These are phyloP conservation scores for Calonectria hawksworthii DNA, from an alignment of 2,329 filamentous ascomycete species.

Conservation along the genomic window DNA sequence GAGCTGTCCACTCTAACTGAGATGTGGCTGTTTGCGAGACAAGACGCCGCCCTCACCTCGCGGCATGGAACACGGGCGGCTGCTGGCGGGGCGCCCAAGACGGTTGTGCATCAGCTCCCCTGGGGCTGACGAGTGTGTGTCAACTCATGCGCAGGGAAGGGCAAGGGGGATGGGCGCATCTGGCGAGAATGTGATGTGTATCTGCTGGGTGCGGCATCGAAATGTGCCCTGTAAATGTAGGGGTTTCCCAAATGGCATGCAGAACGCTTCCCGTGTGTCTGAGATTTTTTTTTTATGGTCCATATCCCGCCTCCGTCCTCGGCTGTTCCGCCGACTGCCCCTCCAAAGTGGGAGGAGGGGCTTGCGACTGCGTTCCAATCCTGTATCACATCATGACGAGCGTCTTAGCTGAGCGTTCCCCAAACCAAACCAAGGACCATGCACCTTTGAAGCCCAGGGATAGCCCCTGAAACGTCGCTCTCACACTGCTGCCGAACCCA, in stretches of 20 bases:
- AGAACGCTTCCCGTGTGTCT: constrained; percentile 14
- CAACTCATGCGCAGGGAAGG: constrained; percentile 1
- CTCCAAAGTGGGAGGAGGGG: constrained; percentile 9
- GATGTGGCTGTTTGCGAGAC: constrained; percentile 29
- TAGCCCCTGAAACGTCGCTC: constrained; percentile 45
- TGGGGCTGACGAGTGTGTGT: constrained; percentile 2
- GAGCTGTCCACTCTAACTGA: constrained; percentile 18
- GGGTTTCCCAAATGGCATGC: constrained; percentile 25
- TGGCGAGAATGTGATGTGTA: background rate
- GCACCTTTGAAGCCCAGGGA: constrained; percentile 35
- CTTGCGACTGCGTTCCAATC: constrained; percentile 41
- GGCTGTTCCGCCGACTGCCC: constrained; percentile 6
- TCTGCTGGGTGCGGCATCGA: background rate
- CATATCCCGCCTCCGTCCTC: background rate
- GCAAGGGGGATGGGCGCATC: background rate
- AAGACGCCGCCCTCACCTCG: constrained; percentile 5
- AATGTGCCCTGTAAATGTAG: constrained; percentile 2
- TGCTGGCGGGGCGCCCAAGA: background rate
- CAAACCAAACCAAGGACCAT: constrained; percentile 4
- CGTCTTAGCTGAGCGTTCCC: constrained; percentile 14
- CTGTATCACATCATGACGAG: constrained; percentile 33
- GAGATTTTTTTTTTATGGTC: background rate
- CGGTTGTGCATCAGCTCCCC: background rate
- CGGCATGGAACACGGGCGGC: background rate
- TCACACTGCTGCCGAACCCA: constrained; percentile 41